A percentile compares a stretch with the other conserved stretches of the same genome.
These are phyloP conservation scores for Harringtonia lauricola DNA, from an alignment of 2,329 filamentous ascomycete genomes.

Conservation along the genomic window DNA sequence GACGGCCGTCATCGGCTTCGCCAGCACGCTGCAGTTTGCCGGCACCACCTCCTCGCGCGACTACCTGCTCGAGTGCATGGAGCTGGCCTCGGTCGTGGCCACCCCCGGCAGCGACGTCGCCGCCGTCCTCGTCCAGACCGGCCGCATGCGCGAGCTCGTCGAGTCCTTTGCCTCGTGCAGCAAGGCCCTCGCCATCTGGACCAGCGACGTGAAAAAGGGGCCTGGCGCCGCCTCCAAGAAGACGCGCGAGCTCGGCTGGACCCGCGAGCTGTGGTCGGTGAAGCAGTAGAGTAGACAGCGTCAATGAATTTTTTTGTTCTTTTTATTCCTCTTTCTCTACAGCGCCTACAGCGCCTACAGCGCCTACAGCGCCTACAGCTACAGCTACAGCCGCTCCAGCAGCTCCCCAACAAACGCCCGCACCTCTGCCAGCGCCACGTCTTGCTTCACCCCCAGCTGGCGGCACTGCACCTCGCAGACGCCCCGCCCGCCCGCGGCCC, in stretches of 20 bases:
- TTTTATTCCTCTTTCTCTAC: no score
- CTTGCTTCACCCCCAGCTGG: slow-evolving; percentile 48
- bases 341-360: no score
- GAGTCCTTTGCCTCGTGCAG: slow-evolving; percentile 67
- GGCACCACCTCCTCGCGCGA: slow-evolving; percentile 66
- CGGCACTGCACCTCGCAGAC: slow-evolving; percentile 72
- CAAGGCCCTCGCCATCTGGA: slow-evolving; percentile 53
- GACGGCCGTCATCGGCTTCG: slow-evolving; percentile 74
- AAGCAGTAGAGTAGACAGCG: slow-evolving; percentile 23
- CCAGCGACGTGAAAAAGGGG: slow-evolving; percentile 39
- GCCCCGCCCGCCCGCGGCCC: slow-evolving; percentile 34
- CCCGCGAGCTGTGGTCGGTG: slow-evolving; percentile 50
- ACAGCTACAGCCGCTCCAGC: slow-evolving; percentile 42
- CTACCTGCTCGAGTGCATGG: slow-evolving; percentile 74
- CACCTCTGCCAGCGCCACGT: slow-evolving; percentile 41
- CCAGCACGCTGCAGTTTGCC: slow-evolving; percentile 69
- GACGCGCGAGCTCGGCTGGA: slow-evolving; percentile 51
- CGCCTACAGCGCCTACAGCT: no score
- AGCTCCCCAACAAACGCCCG: slow-evolving; percentile 32
- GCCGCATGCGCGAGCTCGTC: slow-evolving; percentile 64
- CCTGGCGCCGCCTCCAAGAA: slow-evolving; percentile 42
- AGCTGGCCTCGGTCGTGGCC: slow-evolving; percentile 66
- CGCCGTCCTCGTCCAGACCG: slow-evolving; percentile 49
- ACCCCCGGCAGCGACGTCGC: slow-evolving; percentile 58
- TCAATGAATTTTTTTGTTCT: no score